Percentiles rank a stretch among this genome's conserved stretches.
phyloP scores from a whole-genome alignment of 2,329 filamentous ascomycete genomes.

The Zymoseptoria crescenta region DNA sequence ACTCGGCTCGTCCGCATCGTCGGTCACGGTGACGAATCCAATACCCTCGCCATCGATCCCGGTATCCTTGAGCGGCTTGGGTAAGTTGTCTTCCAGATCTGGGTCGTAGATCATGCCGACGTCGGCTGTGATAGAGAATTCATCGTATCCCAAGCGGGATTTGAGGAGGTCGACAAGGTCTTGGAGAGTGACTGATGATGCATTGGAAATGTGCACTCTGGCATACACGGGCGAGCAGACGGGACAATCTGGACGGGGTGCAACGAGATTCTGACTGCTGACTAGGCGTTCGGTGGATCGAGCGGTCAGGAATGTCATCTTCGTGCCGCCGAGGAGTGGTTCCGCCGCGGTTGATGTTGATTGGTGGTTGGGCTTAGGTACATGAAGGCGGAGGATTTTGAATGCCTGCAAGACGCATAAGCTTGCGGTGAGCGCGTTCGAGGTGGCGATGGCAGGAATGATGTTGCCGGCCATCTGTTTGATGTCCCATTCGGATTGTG shows the following conservation, averaged over 20 bases:
- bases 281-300: slow-evolving; percentile 53
- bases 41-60: slow-evolving; percentile 56
- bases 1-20: slow-evolving; percentile 69
- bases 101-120: slow-evolving; percentile 77
- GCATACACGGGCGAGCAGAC: slow-evolving; percentile 52
- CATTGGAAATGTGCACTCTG: slow-evolving; percentile 17
- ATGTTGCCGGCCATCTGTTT: slow-evolving; percentile 99
- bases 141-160: slow-evolving; percentile 63
- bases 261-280: slow-evolving; percentile 46
- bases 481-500: slow-evolving; percentile 87
- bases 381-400: slow-evolving; percentile 67
- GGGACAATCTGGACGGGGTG: slow-evolving; percentile 73
- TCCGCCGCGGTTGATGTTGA: slow-evolving; percentile 5
- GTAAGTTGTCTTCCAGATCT: slow-evolving; percentile 78
- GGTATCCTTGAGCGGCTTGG: slow-evolving; percentile 70
- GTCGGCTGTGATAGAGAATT: slow-evolving; percentile 64
- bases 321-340: slow-evolving; percentile 32
- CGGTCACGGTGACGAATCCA: slow-evolving; percentile 75
- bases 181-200: slow-evolving; percentile 63
- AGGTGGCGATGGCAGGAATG: slow-evolving; percentile 95
- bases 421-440: slow-evolving; percentile 90
- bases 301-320: slow-evolving; percentile 76
- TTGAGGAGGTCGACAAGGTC: slow-evolving; percentile 74
- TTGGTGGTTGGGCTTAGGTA: slow-evolving; percentile 11
- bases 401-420: slow-evolving; percentile 88